A percentile compares a stretch with the other conserved stretches of the same genome.
Evolutionary conservation across 1,139 yeast species (phyloP).

Genomic region (Nakaseomyces kungkrabaensis): DNA sequence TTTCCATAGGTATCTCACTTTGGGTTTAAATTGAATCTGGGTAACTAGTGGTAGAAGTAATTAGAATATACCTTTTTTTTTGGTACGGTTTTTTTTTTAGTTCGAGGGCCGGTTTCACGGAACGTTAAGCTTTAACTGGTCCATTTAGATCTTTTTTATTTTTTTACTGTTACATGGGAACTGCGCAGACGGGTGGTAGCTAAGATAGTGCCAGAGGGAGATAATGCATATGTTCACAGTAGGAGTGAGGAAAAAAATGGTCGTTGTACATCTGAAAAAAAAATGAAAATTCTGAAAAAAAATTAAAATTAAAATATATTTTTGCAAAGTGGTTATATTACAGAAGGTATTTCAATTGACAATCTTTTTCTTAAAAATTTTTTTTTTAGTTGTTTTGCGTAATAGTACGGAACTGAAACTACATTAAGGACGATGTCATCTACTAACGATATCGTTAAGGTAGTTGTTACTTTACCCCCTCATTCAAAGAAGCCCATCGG

Average conservation of each 20-base stretch:
- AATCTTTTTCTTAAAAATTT: neutral
- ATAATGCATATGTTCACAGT: neutral
- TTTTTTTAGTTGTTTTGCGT: neutral
- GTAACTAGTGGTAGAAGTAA: too few species aligned
- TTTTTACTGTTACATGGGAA: neutral
- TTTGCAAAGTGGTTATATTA: neutral
- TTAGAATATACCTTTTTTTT: too few species aligned
- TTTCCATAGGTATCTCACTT: too few species aligned
- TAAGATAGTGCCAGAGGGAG: neutral
- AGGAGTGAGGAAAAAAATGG: neutral
- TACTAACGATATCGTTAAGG: constrained; percentile 1
- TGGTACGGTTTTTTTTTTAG: neutral
- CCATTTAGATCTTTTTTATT: neutral
- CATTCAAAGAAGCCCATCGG: neutral
- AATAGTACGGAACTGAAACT: neutral
- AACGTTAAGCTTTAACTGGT: too few species aligned
- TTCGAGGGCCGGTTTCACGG: neutral
- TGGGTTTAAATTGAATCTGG: too few species aligned
- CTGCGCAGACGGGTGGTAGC: too few species aligned
- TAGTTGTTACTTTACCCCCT: neutral
- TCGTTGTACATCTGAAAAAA: neutral
- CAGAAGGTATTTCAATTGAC: too few species aligned
- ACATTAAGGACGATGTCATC: neutral
- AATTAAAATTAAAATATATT: neutral
- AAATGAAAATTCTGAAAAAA: neutral